phyloP scores from a whole-genome alignment of 495 filamentous ascomycete species.

The Podospora comata region DNA sequence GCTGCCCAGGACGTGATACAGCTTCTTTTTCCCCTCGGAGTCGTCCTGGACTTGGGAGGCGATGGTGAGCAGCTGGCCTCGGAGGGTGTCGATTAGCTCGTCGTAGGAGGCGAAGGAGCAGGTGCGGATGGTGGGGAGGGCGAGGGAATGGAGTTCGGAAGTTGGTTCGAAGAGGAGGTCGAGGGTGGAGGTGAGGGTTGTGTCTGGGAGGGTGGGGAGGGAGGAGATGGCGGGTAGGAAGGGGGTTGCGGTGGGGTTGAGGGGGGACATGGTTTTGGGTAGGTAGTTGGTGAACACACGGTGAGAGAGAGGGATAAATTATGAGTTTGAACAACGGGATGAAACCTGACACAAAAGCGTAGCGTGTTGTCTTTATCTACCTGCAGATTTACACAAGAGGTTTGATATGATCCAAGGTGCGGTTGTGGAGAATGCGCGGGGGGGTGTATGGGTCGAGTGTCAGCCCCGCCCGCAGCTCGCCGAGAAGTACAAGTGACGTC shows the following conservation, averaged over 20 bases:
- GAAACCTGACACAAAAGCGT: neutral
- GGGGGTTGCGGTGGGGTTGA: constrained; percentile 16
- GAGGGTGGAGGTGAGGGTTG: constrained; percentile 59
- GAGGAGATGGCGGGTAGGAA: constrained; percentile 34
- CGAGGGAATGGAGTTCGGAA: constrained; percentile 66
- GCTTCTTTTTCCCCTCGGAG: constrained; percentile 16
- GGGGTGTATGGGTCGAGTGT: neutral
- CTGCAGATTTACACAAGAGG: neutral
- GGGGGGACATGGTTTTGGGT: constrained; percentile 16
- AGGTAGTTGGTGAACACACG: too few species aligned
- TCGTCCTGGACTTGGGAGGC: constrained; percentile 14
- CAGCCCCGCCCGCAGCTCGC: constrained; percentile 8
- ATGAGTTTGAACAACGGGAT: neutral
- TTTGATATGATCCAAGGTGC: neutral
- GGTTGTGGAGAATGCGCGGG: constrained; percentile 2
- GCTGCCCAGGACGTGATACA: constrained; percentile 69
- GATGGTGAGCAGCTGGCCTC: constrained; percentile 58
- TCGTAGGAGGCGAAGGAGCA: constrained; percentile 51
- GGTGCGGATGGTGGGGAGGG: constrained; percentile 61
- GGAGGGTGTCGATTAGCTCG: constrained; percentile 29
- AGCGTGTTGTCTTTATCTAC: too few species aligned
- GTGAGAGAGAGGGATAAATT: neutral
- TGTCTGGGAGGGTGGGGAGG: constrained; percentile 45
- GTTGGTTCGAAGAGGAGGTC: constrained; percentile 88
- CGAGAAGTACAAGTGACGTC: neutral